Conservation (phyloP, 1,284 basidiomycete species). For the Rhodotorula mucilaginosa region DNA sequence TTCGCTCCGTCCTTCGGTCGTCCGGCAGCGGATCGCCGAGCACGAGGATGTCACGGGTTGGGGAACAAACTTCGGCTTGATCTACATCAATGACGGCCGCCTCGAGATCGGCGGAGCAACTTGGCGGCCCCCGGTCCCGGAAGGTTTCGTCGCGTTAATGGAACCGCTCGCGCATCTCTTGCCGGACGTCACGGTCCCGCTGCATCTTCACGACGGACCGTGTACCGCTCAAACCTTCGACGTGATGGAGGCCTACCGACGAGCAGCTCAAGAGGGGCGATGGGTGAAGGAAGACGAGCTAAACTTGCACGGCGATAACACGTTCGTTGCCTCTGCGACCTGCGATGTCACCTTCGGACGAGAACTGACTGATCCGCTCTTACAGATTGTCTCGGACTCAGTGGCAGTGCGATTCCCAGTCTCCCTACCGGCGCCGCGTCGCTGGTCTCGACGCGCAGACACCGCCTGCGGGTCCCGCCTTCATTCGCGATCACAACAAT, state of each 20-base stretch:
- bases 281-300: slow-evolving; percentile 22
- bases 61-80: not conserved
- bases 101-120: slow-evolving; percentile 16
- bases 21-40: slow-evolving; percentile 20
- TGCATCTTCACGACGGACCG: slow-evolving; percentile 1
- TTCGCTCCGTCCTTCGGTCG: slow-evolving; percentile 26
- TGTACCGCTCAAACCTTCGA: not conserved
- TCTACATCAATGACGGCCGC: slow-evolving; percentile 18
- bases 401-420: slow-evolving; percentile 17
- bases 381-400: slow-evolving; percentile 3
- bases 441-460: slow-evolving; percentile 13
- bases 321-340: too few relatives aligned
- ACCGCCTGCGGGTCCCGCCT: slow-evolving; percentile 15
- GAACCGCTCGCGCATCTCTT: slow-evolving; percentile 23
- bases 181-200: slow-evolving; percentile 25
- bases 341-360: too few relatives aligned
- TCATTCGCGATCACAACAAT: slow-evolving; percentile 26
- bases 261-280: slow-evolving; percentile 14
- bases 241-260: slow-evolving; percentile 2
- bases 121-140: slow-evolving; percentile 5
- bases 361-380: too few relatives aligned
- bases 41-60: slow-evolving; percentile 19
- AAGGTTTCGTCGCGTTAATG: slow-evolving; percentile 9
- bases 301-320: slow-evolving; percentile 1
- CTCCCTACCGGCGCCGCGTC: slow-evolving; percentile 10